phyloP scores from a whole-genome alignment of 768 basidiomycete species.

The Mycena vulgaris region DNA sequence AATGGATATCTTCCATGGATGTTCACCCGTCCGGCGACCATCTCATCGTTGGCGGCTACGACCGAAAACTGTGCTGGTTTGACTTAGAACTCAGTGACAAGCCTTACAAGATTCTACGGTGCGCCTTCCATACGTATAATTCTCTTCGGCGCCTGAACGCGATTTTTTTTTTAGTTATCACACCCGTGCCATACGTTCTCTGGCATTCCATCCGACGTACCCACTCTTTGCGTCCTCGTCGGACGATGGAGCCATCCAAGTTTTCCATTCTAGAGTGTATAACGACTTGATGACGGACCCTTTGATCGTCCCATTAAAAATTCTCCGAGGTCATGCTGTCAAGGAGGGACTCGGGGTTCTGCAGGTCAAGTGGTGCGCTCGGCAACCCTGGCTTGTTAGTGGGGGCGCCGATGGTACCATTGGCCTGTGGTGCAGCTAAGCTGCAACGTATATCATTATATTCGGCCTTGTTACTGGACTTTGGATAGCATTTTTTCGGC shows the following conservation, averaged over 20 bases:
- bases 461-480: constrained; percentile 1
- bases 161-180: constrained; percentile 78
- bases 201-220: constrained; percentile 94
- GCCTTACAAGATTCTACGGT: constrained; percentile 97
- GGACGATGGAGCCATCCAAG: constrained; percentile 96
- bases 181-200: constrained; percentile 90
- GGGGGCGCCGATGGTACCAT: constrained; percentile 94
- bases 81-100: constrained; percentile 97
- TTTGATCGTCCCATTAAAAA: constrained; percentile 97
- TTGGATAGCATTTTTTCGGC: neutral
- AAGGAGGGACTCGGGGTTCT: constrained; percentile 92
- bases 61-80: constrained; percentile 98
- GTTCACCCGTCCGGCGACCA: constrained; percentile 97
- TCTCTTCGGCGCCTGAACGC: constrained; percentile 26
- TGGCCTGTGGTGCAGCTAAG: constrained; percentile 88
- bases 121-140: constrained; percentile 42
- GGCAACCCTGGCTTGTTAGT: constrained; percentile 94
- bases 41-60: constrained; percentile 97
- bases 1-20: constrained; percentile 98
- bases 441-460: constrained; percentile 16
- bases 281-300: constrained; percentile 98
- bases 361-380: constrained; percentile 89
- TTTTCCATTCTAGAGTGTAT: constrained; percentile 97
- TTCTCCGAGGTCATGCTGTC: constrained; percentile 91
- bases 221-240: constrained; percentile 97